Conservation (phyloP, 2,329 filamentous ascomycete genomes). For the Whalleya microplaca region DNA sequence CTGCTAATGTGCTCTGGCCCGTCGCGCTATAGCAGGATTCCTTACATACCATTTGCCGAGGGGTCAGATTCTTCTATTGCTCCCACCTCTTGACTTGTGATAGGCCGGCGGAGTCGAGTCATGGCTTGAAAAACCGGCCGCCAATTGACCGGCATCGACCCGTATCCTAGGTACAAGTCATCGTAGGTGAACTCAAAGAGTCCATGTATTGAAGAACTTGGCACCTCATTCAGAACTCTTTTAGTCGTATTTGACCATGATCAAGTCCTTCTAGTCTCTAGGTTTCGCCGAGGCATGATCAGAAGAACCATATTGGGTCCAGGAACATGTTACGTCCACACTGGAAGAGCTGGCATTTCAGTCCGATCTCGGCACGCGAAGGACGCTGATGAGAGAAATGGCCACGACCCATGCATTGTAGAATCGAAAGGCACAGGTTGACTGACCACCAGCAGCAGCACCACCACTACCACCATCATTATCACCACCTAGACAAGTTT, state of each 20-base stretch:
- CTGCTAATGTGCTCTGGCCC: conserved; percentile 1
- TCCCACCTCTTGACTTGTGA: neutral
- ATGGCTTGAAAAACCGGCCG: neutral
- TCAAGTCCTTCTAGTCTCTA: neutral
- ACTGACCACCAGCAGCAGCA: no score
- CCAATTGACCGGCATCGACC: neutral
- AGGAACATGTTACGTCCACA: neutral
- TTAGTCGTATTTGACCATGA: neutral
- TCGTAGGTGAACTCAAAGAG: neutral
- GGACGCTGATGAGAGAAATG: neutral
- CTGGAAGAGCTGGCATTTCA: neutral
- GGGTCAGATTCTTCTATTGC: neutral
- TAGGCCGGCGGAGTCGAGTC: neutral
- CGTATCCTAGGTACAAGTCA: neutral
- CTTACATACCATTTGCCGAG: conserved; percentile 5
- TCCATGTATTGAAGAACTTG: neutral
- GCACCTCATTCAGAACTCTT: no score
- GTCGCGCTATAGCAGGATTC: conserved; percentile 7
- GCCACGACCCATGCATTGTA: neutral
- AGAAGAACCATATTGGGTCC: neutral
- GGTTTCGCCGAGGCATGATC: neutral
- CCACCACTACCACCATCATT: no score
- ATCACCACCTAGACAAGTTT: neutral
- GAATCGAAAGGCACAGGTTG: neutral
- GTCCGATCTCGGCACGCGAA: neutral